Evolutionary conservation across 2,329 filamentous ascomycete species (phyloP).

Genomic region (Dactylella cylindrospora): DNA sequence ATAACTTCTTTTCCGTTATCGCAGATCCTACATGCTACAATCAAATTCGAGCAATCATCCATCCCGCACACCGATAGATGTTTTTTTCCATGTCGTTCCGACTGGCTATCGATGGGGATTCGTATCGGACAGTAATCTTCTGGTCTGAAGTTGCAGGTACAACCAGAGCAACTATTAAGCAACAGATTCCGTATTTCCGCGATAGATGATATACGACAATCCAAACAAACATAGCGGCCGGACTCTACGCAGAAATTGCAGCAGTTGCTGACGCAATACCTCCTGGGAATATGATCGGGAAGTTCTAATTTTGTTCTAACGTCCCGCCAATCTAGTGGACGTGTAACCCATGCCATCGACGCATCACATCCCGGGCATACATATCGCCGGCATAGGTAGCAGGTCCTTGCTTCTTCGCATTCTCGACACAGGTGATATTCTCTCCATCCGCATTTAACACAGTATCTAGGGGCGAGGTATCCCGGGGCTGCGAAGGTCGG

Average conservation of each 20-base stretch:
- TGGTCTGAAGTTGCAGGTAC: slow-evolving; percentile 36
- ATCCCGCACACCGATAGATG: slow-evolving; percentile 40
- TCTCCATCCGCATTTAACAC: slow-evolving; percentile 13
- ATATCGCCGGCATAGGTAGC: slow-evolving; percentile 37
- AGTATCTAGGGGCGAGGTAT: slow-evolving; percentile 16
- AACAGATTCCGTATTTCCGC: slow-evolving; percentile 22
- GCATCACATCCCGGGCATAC: slow-evolving; percentile 32
- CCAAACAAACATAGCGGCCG: slow-evolving; percentile 40
- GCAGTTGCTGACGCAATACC: slow-evolving; percentile 38
- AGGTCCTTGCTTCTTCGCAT: slow-evolving; percentile 42
- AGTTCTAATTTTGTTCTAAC: slow-evolving; percentile 22
- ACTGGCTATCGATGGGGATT: slow-evolving; percentile 36
- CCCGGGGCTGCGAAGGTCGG: slow-evolving; percentile 30
- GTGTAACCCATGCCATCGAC: slow-evolving; percentile 36
- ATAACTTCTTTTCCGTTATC: slow-evolving; percentile 39
- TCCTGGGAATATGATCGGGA: slow-evolving; percentile 30
- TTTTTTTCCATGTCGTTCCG: slow-evolving; percentile 36
- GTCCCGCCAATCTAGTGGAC: slow-evolving; percentile 34
- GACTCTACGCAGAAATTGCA: slow-evolving; percentile 40
- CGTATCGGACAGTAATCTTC: slow-evolving; percentile 40
- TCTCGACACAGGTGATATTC: slow-evolving; percentile 39
- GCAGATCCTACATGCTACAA: slow-evolving; percentile 36
- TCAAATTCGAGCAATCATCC: slow-evolving; percentile 24
- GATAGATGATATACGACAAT: slow-evolving; percentile 30
- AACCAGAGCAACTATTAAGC: slow-evolving; percentile 30